These are phyloP conservation scores for Platismatia glauca DNA, from an alignment of 495 filamentous ascomycete genomes.

Conservation along the genomic window DNA sequence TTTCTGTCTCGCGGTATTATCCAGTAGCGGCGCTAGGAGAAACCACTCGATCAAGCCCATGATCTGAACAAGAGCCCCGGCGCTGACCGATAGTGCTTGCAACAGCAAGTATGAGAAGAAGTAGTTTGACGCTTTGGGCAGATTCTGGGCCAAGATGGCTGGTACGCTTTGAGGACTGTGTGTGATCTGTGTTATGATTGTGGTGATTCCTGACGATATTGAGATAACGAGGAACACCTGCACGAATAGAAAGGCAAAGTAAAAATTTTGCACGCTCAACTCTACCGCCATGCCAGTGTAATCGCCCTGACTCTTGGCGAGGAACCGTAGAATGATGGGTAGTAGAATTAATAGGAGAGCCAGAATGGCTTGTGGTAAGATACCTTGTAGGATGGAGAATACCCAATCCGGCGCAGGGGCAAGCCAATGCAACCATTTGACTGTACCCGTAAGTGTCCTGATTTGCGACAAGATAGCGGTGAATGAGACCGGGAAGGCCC, in stretches of 20 bases:
- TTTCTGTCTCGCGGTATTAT: conserved; percentile 82
- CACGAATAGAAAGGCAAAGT: conserved; percentile 90
- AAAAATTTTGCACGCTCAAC: conserved; percentile 80
- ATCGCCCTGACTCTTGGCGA: conserved; percentile 66
- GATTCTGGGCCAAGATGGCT: conserved; percentile 64
- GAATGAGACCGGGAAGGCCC: conserved; percentile 86
- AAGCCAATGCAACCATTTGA: conserved; percentile 66
- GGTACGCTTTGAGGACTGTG: conserved; percentile 40
- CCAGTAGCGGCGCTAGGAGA: conserved; percentile 64
- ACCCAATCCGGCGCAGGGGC: conserved; percentile 50
- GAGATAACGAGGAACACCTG: conserved; percentile 92
- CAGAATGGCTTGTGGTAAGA: conserved; percentile 71
- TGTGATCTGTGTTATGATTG: conserved; percentile 43
- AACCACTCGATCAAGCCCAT: conserved; percentile 70
- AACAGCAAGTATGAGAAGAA: conserved; percentile 98
- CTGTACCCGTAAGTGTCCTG: conserved; percentile 51
- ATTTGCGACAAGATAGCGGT: conserved; percentile 75
- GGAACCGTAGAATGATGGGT: conserved; percentile 65
- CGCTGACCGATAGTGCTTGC: conserved; percentile 82
- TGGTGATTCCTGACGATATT: conserved; percentile 68
- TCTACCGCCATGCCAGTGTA: conserved; percentile 77
- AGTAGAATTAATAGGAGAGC: conserved; percentile 73
- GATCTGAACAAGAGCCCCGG: conserved; percentile 83
- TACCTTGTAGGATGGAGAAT: conserved; percentile 71
- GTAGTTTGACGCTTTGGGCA: conserved; percentile 87